These are phyloP conservation scores for Penicillium aurantiogriseum DNA, from an alignment of 2,329 filamentous ascomycete genomes.

Conservation along the genomic window DNA sequence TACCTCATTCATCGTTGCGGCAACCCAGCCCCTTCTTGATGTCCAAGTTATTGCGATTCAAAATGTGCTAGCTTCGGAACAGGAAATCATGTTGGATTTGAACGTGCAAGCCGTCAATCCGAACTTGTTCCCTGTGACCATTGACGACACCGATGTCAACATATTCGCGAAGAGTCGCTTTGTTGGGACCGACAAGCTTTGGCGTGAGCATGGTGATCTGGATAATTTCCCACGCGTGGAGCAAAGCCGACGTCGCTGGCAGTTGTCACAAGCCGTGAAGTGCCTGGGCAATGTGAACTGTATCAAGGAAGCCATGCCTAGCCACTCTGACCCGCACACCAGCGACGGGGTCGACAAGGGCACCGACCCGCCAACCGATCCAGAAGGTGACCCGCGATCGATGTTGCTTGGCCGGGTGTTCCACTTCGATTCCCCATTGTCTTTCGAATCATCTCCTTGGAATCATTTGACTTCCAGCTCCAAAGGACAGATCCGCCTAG, in stretches of 20 bases:
- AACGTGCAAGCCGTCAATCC: constrained; percentile 86
- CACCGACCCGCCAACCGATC: constrained; percentile 59
- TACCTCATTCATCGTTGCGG: constrained; percentile 85
- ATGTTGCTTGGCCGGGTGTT: constrained; percentile 89
- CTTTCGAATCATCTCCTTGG: constrained; percentile 87
- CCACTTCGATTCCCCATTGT: constrained; percentile 80
- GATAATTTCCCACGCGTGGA: constrained; percentile 33
- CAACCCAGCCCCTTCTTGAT: constrained; percentile 79
- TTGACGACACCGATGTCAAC: constrained; percentile 84
- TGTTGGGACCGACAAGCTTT: constrained; percentile 60
- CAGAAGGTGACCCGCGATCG: constrained; percentile 66
- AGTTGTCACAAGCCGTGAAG: constrained; percentile 29
- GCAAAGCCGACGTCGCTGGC: constrained; percentile 35
- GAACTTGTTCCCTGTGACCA: constrained; percentile 83
- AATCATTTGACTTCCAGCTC: constrained; percentile 69
- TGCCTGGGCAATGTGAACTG: constrained; percentile 25
- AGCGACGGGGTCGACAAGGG: constrained; percentile 52
- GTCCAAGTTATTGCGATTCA: constrained; percentile 77
- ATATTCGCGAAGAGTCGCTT: constrained; percentile 93
- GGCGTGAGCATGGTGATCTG: constrained; percentile 35
- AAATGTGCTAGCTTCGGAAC: constrained; percentile 88
- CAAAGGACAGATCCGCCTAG: constrained; percentile 77
- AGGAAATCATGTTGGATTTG: constrained; percentile 92
- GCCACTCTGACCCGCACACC: constrained; percentile 12
- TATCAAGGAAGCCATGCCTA: constrained; percentile 14